A percentile compares a stretch with the other conserved stretches of the same genome.
Evolutionary conservation across 495 filamentous ascomycete genomes (phyloP).

Genomic region (Elaphomyces granulatus): DNA sequence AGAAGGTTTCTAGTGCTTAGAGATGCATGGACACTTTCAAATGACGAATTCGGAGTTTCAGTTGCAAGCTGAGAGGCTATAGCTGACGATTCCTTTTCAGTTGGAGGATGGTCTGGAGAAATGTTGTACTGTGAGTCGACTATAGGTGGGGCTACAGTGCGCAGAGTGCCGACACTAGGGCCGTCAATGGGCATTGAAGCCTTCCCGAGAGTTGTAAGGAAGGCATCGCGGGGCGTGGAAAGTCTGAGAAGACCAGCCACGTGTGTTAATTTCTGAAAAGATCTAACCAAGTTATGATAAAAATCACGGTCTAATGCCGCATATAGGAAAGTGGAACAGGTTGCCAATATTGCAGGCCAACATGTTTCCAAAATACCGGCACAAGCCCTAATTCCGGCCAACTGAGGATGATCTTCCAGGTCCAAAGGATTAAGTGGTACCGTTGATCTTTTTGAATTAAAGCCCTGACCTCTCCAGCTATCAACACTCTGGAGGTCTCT

Average conservation of each 20-base stretch:
- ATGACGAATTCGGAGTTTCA: conserved; percentile 12
- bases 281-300: conserved; percentile 81
- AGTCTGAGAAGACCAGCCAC: conserved; percentile 80
- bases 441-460: conserved; percentile 39
- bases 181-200: conserved; percentile 73
- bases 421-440: conserved; percentile 69
- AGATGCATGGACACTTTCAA: conserved; percentile 25
- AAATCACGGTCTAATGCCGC: conserved; percentile 88
- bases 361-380: conserved; percentile 76
- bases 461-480: conserved; percentile 19
- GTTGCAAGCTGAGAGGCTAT: conserved; percentile 12
- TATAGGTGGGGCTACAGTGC: conserved; percentile 25
- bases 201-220: conserved; percentile 86
- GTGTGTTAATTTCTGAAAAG: conserved; percentile 91
- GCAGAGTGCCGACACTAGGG: conserved; percentile 24
- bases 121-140: conserved; percentile 14
- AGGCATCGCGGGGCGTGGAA: conserved; percentile 78
- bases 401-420: conserved; percentile 54
- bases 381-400: conserved; percentile 55
- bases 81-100: conserved; percentile 23
- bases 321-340: conserved; percentile 87
- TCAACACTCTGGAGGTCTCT: conserved; percentile 28
- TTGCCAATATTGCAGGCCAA: conserved; percentile 89
- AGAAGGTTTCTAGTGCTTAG: conserved; percentile 81
- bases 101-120: background rate